Conservation (phyloP, 2,329 filamentous ascomycete genomes). For the Cercospora sojina region DNA sequence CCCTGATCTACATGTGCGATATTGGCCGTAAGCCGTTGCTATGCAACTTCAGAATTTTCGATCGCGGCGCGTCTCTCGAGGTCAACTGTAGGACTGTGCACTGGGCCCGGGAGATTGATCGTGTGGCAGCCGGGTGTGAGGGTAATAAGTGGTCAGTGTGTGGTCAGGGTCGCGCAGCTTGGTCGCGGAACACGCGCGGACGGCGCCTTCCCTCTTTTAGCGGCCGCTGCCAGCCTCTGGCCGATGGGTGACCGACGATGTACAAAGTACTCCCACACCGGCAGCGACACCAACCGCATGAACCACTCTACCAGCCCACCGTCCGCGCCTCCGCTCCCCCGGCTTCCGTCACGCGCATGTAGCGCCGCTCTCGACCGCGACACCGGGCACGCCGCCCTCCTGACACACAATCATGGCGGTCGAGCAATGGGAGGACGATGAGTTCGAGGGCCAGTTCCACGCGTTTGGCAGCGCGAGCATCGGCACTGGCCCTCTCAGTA, state of each 20-base stretch:
- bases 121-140: constrained; percentile 1
- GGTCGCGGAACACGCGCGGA: neutral
- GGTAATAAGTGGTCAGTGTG: neutral
- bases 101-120: constrained; percentile 4
- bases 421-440: constrained; percentile 63
- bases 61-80: constrained; percentile 5
- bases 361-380: constrained; percentile 7
- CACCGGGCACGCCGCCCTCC: constrained; percentile 44
- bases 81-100: constrained; percentile 8
- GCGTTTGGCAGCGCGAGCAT: constrained; percentile 54
- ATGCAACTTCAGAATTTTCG: constrained; percentile 11
- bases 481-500: constrained; percentile 67
- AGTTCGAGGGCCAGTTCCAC: constrained; percentile 63
- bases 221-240: constrained; percentile 3
- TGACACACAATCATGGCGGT: constrained; percentile 53
- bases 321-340: constrained; percentile 5
- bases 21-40: constrained; percentile 11
- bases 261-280: neutral
- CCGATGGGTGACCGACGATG: neutral
- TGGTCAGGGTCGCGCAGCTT: neutral
- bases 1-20: constrained; percentile 3
- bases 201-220: neutral
- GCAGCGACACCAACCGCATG: constrained; percentile 6
- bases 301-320: constrained; percentile 2
- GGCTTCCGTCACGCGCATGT: constrained; percentile 5